phyloP scores from a whole-genome alignment of 2,329 filamentous ascomycete species.

The Neonectria magnoliae region DNA sequence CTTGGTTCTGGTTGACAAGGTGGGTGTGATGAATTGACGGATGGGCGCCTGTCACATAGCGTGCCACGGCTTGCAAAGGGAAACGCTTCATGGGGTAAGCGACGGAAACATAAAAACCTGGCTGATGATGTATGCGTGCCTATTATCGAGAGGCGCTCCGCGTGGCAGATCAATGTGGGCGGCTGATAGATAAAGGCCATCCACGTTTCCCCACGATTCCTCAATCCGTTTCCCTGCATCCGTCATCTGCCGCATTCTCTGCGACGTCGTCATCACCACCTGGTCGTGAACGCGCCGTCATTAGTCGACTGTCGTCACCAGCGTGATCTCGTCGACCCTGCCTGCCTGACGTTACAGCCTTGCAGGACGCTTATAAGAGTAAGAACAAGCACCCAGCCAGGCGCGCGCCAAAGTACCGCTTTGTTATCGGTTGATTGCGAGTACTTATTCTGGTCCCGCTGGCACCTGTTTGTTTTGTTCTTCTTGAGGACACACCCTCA shows the following conservation, averaged over 20 bases:
- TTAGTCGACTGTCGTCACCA: not conserved
- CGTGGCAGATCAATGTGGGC: slow-evolving; percentile 1
- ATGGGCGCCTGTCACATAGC: slow-evolving; percentile 37
- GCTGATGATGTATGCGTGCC: slow-evolving; percentile 34
- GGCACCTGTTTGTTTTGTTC: slow-evolving; percentile 24
- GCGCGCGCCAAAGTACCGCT: slow-evolving; percentile 23
- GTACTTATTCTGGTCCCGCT: slow-evolving; percentile 35
- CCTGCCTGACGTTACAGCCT: slow-evolving; percentile 22
- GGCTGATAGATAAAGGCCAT: slow-evolving; percentile 9
- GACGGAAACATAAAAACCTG: slow-evolving; percentile 32
- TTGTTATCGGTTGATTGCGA: slow-evolving; percentile 22
- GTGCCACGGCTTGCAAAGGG: slow-evolving; percentile 33
- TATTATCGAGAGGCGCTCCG: slow-evolving; percentile 26
- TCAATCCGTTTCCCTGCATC: not conserved
- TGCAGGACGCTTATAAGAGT: slow-evolving; percentile 27
- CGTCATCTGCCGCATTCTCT: slow-evolving; percentile 1
- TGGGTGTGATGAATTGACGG: slow-evolving; percentile 18
- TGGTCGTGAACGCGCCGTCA: not conserved
- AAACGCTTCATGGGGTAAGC: slow-evolving; percentile 29
- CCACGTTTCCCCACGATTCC: slow-evolving; percentile 16
- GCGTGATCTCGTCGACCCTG: not conserved
- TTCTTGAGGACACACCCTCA: not conserved
- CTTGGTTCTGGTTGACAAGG: slow-evolving; percentile 25
- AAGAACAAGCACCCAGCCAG: slow-evolving; percentile 17
- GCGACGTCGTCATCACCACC: slow-evolving; percentile 8